Base-by-base conservation (phyloP, 441 rosid species). In the Aquilaria agallochum region DNA sequence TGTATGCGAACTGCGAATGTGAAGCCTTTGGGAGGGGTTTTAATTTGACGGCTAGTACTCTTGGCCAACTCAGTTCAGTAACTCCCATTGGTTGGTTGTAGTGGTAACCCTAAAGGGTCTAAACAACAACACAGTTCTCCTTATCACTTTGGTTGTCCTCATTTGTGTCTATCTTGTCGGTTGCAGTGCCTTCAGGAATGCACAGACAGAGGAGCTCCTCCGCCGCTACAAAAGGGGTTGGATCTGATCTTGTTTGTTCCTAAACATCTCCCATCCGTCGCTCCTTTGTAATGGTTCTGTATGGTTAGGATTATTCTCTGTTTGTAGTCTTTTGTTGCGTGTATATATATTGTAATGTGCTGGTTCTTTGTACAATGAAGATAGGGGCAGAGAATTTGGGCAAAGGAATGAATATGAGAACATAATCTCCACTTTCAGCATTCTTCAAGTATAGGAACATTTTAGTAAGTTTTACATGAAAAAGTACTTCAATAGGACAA, bases 151-250 rank as follows among this genome's bases (percentile, higher is more conserved):
- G 33, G 90, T 93, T 34, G 70, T 88, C 31, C 87, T 93, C 48
- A 90, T 93, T 5, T 93, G 80, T 65, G 97, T 93, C 64, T 93
- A 93, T 68, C 63, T 93, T 31, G 79, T 88, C 57, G 97, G 88
- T 3, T 93, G 98, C 72, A 74, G 95, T 62, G 98, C 97, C 65
- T 88, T 85, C 76, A 82, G 81, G 61, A 93, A 90, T 72, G 98
- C 95, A 53, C 98, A 93, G 62, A 82, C 89, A 0, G 91, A 84
- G 60, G 92, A 86, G 56, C 90, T 88, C 65, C 90, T 88, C 76
- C 66, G 82, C 36, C 79, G 82, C 52, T 80, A 83, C 80, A 93
- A 93, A 64, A 79, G 57, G 53, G 87, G 92, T 50, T 86, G 87
- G 89, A 66, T 68, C 49, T 83, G 60, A 40, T 40, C 45, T 40